Evolutionary conservation across 805 yeast species (phyloP).

Genomic region (Candida ponderosae): DNA sequence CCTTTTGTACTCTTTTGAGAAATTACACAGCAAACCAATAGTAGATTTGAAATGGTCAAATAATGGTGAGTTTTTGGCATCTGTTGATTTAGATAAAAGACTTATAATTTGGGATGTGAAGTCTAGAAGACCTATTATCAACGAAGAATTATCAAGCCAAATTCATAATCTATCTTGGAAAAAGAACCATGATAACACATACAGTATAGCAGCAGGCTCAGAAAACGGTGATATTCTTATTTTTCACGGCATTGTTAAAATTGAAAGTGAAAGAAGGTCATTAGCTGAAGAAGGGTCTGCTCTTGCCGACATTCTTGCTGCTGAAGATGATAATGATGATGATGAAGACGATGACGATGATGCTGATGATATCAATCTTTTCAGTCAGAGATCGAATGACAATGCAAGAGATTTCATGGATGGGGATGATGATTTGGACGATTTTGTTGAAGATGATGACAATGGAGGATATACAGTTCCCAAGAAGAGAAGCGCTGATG

Average conservation of each 20-base stretch:
- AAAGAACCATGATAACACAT: constrained; percentile 10
- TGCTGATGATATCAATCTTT: constrained; percentile 20
- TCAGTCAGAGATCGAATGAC: constrained; percentile 15
- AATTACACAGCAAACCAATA: constrained; percentile 20
- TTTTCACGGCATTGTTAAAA: constrained; percentile 19
- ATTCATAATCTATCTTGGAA: constrained; percentile 29
- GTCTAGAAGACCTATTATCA: constrained; percentile 24
- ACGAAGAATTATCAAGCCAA: constrained; percentile 20
- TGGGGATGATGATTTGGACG: constrained; percentile 28
- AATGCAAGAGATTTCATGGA: constrained; percentile 11
- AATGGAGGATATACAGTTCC: constrained; percentile 37
- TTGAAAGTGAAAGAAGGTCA: constrained; percentile 6
- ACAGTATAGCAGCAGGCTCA: constrained; percentile 26
- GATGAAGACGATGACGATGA: constrained; percentile 16
- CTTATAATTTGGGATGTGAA: constrained; percentile 50
- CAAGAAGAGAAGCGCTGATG: constrained; percentile 9
- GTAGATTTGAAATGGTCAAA: constrained; percentile 47
- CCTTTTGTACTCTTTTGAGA: constrained; percentile 12
- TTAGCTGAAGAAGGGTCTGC: constrained; percentile 3
- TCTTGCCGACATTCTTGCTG: constrained; percentile 13
- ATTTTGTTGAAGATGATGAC: constrained; percentile 58
- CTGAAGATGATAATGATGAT: constrained; percentile 22
- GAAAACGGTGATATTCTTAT: constrained; percentile 32
- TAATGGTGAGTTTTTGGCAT: constrained; percentile 52
- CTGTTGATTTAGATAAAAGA: constrained; percentile 42